These are phyloP conservation scores for Heritiera fomes DNA, from an alignment of 345 rosid genomes.

Conservation along the genomic window DNA sequence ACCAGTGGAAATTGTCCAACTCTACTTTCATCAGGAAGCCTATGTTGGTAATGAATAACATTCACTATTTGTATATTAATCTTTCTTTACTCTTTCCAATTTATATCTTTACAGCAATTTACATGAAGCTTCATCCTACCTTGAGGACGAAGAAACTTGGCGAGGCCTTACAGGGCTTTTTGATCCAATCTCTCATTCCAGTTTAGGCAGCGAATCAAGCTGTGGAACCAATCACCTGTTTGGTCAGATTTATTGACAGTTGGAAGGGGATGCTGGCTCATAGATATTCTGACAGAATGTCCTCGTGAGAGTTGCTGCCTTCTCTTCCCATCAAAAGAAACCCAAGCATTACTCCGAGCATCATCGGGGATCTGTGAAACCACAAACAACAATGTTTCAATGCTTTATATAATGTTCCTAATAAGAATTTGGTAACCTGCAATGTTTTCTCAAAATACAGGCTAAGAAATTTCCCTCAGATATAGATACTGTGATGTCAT, in stretches of 20 bases:
- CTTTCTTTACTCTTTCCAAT: slow-evolving; percentile 12
- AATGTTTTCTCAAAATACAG: background rate
- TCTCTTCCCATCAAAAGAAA: slow-evolving; percentile 96
- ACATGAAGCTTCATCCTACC: slow-evolving; percentile 32
- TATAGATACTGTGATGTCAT: background rate
- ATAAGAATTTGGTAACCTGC: background rate
- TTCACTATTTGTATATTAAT: background rate
- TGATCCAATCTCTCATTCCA: slow-evolving; percentile 98
- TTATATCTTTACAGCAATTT: slow-evolving; percentile 41
- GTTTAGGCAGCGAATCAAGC: slow-evolving; percentile 93
- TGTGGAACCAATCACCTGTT: slow-evolving; percentile 95
- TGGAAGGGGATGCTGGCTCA: slow-evolving; percentile 98
- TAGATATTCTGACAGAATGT: slow-evolving; percentile 77
- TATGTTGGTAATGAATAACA: slow-evolving; percentile 16
- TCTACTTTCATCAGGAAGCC: background rate
- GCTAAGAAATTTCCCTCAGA: background rate
- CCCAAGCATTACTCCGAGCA: slow-evolving; percentile 98
- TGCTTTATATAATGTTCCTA: background rate
- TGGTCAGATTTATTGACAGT: slow-evolving; percentile 93
- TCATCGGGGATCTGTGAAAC: slow-evolving; percentile 77
- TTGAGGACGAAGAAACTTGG: background rate
- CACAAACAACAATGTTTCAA: background rate
- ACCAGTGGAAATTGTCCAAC: background rate
- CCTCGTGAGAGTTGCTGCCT: slow-evolving; percentile 97
- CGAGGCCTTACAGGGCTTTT: slow-evolving; percentile 62